Evolutionary conservation across 192 early-diverging fungal genomes (phyloP), one percentile per base, ranked within the genome.

Genomic region (Gonapodya prolifera): DNA sequence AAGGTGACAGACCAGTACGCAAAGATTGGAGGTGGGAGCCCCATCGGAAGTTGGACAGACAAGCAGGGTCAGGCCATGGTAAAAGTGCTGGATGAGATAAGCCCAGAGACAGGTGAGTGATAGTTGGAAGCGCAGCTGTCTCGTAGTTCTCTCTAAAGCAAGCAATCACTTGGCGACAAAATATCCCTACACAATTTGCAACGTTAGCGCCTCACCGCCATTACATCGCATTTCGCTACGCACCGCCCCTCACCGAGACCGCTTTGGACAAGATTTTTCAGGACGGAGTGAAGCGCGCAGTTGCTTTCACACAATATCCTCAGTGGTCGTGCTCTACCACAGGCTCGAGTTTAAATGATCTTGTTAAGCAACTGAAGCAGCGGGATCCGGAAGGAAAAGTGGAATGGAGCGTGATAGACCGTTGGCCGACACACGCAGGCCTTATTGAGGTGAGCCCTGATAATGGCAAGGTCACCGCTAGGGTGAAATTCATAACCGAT

Each of bases 301-400:
- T 98, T 31, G 96, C 94, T 17, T 94, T 98, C 73, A 91, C 92
- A 0, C 91, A 97, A 82, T 98, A 98, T 81, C 96, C 95, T 69
- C 96, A 98, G 85, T 97, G 94, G 83, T 95, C 93, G n/a, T 95
- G 95, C 79, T 94, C 94, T 13, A 97, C 95, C 28, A 97, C 95
- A 0, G 96, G 96, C 36, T 91, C 90, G 80, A 94, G 92, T 77
- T 83, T 98, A 77, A 98, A 97, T 80, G 94, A 97, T 83, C 86
- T 98, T 2, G 91, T 88, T 75, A 86, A 89, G 31, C 82, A 83
- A 2, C 82, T 94, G 33, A 81, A 89, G 81, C 75, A 79, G 13
- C 79, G 83, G 0, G 93, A 94, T 76, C 89, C 91, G 74, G 80
- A 87, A 1, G 80, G 84, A 33, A 83, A 84, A 69, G 87, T 98